phyloP scores from a whole-genome alignment of 169 alveolate genomes.

The Plasmodium adleri region DNA sequence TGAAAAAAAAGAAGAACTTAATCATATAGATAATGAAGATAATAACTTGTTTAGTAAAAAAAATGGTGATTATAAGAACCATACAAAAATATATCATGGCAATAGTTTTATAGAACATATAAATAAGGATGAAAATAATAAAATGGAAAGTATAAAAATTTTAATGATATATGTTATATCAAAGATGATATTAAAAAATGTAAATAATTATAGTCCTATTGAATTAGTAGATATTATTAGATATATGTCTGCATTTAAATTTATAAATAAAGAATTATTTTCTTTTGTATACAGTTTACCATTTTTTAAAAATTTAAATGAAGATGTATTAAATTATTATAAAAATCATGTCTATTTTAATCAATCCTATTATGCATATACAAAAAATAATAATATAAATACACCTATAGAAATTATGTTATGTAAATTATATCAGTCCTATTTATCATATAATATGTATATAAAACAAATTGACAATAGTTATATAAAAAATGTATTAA shows the following conservation, averaged over 20 bases:
- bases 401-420: slow-evolving; percentile 70
- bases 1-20: not conserved
- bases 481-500: not conserved
- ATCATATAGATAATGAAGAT: not conserved
- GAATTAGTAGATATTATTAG: slow-evolving; percentile 68
- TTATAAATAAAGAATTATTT: slow-evolving; percentile 47
- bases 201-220: slow-evolving; percentile 43
- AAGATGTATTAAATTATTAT: slow-evolving; percentile 33
- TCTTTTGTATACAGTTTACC: slow-evolving; percentile 53
- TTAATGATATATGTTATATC: slow-evolving; percentile 29
- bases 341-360: slow-evolving; percentile 53
- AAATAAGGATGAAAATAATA: not conserved
- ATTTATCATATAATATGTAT: slow-evolving; percentile 27
- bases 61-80: too few species aligned
- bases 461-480: not conserved
- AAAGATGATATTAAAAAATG: slow-evolving; percentile 36
- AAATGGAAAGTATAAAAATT: slow-evolving; percentile 5
- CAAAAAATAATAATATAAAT: slow-evolving; percentile 50
- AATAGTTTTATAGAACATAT: not conserved
- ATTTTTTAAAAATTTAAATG: slow-evolving; percentile 47
- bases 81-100: too few species aligned
- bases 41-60: too few species aligned
- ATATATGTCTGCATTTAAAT: slow-evolving; percentile 30
- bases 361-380: slow-evolving; percentile 72
- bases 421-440: slow-evolving; percentile 67